A percentile compares a stretch with the other conserved stretches of the same genome.
Conservation (phyloP, 352 stramenopile genomes). For the Pythium oligandrum region DNA sequence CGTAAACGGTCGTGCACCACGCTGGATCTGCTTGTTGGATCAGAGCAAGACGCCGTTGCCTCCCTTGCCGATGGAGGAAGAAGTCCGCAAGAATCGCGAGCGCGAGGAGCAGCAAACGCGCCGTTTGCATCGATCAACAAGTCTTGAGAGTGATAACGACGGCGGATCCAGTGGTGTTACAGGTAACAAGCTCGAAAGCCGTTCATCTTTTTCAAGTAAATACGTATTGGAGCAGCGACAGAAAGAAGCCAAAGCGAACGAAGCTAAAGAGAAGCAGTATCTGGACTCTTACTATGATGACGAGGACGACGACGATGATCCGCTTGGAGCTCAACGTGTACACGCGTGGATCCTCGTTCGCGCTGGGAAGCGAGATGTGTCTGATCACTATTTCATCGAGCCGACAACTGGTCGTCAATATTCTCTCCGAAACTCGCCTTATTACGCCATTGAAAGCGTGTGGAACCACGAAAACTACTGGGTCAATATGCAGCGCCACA, state of each 20-base stretch:
- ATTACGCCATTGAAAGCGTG: conserved; percentile 82
- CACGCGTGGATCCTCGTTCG: conserved; percentile 93
- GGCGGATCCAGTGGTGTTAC: conserved; percentile 13
- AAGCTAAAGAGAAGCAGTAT: conserved; percentile 29
- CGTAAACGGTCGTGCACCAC: conserved; percentile 83
- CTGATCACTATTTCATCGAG: conserved; percentile 89
- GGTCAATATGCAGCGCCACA: conserved; percentile 91
- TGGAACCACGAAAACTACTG: conserved; percentile 96
- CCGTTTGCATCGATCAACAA: conserved; percentile 8
- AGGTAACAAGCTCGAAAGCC: conserved; percentile 38
- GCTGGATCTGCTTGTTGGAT: conserved; percentile 90
- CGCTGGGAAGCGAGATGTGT: conserved; percentile 84
- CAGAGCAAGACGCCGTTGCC: conserved; percentile 78
- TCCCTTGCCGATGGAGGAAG: conserved; percentile 45
- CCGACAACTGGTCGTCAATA: conserved; percentile 89
- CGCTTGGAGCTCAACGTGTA: conserved; percentile 60
- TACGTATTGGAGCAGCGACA: conserved; percentile 54
- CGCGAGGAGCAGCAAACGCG: conserved; percentile 21
- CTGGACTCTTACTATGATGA: conserved; percentile 53
- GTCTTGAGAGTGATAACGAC: conserved; percentile 4
- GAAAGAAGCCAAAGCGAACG: conserved; percentile 31
- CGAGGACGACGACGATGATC: conserved; percentile 68
- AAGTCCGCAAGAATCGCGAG: conserved; percentile 35
- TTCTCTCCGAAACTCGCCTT: conserved; percentile 70
- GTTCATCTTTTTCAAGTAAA: conserved; percentile 66